Evolutionary conservation across 2,329 filamentous ascomycete species (phyloP).

Genomic region (Xylaria arbuscula): DNA sequence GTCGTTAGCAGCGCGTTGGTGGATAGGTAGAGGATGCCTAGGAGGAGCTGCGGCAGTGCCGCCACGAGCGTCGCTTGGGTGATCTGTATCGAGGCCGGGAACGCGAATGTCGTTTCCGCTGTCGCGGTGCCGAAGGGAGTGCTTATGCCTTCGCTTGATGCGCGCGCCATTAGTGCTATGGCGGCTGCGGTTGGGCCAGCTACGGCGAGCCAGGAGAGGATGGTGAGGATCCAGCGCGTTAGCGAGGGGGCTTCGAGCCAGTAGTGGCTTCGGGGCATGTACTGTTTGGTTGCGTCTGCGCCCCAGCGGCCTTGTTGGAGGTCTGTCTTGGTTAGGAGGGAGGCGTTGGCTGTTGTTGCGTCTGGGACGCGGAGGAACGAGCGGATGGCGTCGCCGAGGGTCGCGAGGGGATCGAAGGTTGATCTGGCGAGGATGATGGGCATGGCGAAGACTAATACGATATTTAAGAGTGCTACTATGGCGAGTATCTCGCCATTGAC

Average conservation of each 20-base stretch:
- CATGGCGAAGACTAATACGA: constrained; percentile 46
- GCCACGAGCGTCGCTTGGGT: constrained; percentile 53
- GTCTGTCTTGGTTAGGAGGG: constrained; percentile 61
- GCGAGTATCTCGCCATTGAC: constrained; percentile 59
- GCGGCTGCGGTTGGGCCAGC: constrained; percentile 54
- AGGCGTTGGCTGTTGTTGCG: constrained; percentile 52
- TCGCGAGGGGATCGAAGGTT: constrained; percentile 48
- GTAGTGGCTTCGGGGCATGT: constrained; percentile 54
- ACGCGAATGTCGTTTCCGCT: constrained; percentile 51
- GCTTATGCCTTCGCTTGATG: constrained; percentile 44
- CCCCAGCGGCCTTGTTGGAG: constrained; percentile 58
- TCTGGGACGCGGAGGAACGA: constrained; percentile 49
- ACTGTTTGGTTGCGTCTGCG: constrained; percentile 56
- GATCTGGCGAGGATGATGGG: constrained; percentile 43
- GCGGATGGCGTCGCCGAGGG: constrained; percentile 50
- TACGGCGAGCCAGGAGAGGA: constrained; percentile 54
- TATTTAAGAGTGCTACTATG: constrained; percentile 49
- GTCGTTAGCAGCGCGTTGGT: constrained; percentile 60
- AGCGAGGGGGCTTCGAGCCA: constrained; percentile 60
- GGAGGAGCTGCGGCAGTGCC: constrained; percentile 61
- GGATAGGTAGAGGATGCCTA: constrained; percentile 60
- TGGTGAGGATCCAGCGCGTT: constrained; percentile 56
- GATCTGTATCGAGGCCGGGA: constrained; percentile 42
- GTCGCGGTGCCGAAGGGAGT: constrained; percentile 55
- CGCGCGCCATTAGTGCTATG: constrained; percentile 51